Base-by-base conservation (phyloP, 2,329 filamentous ascomycete genomes). In the Fusarium caatingaense region DNA sequence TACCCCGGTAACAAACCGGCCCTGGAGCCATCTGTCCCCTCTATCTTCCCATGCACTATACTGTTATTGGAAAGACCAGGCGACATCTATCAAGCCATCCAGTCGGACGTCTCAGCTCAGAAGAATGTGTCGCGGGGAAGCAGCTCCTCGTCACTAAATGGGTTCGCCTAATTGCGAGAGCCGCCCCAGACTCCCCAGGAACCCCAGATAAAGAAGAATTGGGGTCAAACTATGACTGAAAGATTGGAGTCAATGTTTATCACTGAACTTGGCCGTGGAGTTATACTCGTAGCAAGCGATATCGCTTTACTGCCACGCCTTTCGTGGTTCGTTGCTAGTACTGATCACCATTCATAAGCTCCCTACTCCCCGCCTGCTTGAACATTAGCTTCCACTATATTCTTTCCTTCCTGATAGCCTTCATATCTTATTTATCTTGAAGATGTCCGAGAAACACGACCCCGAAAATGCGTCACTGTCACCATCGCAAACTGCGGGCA, bases 401-500 rank as follows among this genome's bases (percentile, higher is more conserved):
- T 13, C 1, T n/a, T 30, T 21, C 13, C 20, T 49, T 30, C 13
- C 20, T 12, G n/a, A 9, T 16, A 12, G 11, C 18, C 50, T 64
- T n/a, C 42, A 45, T 57, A 57, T 48, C 42, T 57, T 57, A 57
- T 41, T 18, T 60, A 23, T 1, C 28, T 42, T 10, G 15, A 55
- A 3, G 10, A 69, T 71, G 68, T 2, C 30, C 5, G 63, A 71
- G 18, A 71, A 71, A 50, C 45, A 53, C 30, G 62, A 71, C 4
- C 53, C 56, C 4, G 66, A 69, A 2, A 60, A 37, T 28, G 66
- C 57, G 42, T 72, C 69, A 16, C 6, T 67, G 48, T 51, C 68
- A 10, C 69, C 66, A 8, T 71, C 69, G 5, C 69, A 74, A 18
- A 28, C 44, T 4, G 65, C 57, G 8, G 72, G 68, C 55, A 72